Conservation (phyloP, 2,329 filamentous ascomycete genomes). For the Cladosporium phlei region DNA sequence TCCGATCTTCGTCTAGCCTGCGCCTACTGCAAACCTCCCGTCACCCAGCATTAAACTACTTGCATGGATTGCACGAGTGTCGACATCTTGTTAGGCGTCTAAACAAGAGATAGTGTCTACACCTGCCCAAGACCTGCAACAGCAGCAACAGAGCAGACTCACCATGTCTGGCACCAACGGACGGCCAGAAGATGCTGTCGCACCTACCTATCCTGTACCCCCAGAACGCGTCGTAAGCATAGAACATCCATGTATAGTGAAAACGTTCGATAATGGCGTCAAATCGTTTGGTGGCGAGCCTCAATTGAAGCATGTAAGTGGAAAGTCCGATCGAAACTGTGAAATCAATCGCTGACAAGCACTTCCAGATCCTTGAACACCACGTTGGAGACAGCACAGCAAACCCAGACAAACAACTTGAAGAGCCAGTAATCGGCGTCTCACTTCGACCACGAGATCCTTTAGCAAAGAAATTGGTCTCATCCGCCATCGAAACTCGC, state of each 20-base stretch:
- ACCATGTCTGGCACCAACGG: not conserved
- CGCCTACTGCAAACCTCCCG: no score
- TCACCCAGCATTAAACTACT: no score
- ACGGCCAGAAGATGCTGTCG: not conserved
- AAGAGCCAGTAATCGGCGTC: conserved; percentile 56
- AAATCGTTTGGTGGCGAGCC: conserved; percentile 56
- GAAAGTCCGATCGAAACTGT: no score
- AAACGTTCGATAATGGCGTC: conserved; percentile 60
- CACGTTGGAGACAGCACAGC: conserved; percentile 25
- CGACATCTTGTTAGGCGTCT: no score
- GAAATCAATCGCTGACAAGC: not conserved
- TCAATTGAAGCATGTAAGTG: conserved; percentile 50
- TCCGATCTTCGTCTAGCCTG: no score
- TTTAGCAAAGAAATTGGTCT: conserved; percentile 71
- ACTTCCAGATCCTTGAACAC: conserved; percentile 28
- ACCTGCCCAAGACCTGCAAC: no score
- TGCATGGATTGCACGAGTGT: no score
- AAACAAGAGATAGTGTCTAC: no score
- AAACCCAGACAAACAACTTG: conserved; percentile 32
- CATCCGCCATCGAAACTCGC: conserved; percentile 68
- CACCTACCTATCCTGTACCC: conserved; percentile 41
- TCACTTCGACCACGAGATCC: conserved; percentile 76
- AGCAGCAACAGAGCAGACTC: no score
- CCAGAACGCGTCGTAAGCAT: conserved; percentile 53
- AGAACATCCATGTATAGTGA: conserved; percentile 64